Percentiles rank a stretch among this genome's conserved stretches.
Conservation (phyloP, 805 yeast species). For the Kockiozyma suomiensis region DNA sequence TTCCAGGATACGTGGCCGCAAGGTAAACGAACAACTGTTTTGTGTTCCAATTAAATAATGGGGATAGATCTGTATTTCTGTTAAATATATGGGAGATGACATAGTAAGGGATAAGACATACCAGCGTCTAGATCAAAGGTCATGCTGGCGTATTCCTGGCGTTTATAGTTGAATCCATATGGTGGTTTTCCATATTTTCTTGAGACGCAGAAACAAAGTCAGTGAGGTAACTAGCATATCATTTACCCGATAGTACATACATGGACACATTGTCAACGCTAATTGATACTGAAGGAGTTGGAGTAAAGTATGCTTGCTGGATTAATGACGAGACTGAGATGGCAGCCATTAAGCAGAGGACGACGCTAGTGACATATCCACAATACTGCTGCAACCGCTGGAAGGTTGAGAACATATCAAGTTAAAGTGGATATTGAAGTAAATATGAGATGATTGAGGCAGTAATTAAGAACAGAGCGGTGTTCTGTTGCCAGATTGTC, state of each 20-base stretch:
- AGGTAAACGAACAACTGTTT: slow-evolving; percentile 92
- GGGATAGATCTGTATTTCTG: slow-evolving; percentile 59
- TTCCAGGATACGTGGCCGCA: slow-evolving; percentile 77
- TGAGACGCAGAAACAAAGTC: too few species aligned
- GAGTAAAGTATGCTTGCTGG: slow-evolving; percentile 35
- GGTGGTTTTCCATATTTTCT: slow-evolving; percentile 50
- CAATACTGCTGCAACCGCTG: slow-evolving; percentile 43
- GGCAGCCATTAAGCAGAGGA: slow-evolving; percentile 38
- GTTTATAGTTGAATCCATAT: slow-evolving; percentile 66
- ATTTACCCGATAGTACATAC: slow-evolving; percentile 31
- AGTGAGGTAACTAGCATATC: too few species aligned
- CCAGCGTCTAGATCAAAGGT: slow-evolving; percentile 65
- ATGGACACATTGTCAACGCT: slow-evolving; percentile 30
- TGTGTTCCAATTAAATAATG: slow-evolving; percentile 94
- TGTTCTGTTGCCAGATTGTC: too few species aligned
- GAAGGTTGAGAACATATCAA: slow-evolving; percentile 44
- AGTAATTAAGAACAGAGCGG: too few species aligned
- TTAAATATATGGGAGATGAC: neutral
- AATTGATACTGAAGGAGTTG: slow-evolving; percentile 38
- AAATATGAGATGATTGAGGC: neutral
- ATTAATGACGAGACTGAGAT: slow-evolving; percentile 36
- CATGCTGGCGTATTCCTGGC: slow-evolving; percentile 67
- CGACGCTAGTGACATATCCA: slow-evolving; percentile 42
- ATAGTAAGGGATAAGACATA: slow-evolving; percentile 11
- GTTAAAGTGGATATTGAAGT: too few species aligned